Conservation (phyloP, 768 basidiomycete genomes). For the Wakefieldia striispora region DNA sequence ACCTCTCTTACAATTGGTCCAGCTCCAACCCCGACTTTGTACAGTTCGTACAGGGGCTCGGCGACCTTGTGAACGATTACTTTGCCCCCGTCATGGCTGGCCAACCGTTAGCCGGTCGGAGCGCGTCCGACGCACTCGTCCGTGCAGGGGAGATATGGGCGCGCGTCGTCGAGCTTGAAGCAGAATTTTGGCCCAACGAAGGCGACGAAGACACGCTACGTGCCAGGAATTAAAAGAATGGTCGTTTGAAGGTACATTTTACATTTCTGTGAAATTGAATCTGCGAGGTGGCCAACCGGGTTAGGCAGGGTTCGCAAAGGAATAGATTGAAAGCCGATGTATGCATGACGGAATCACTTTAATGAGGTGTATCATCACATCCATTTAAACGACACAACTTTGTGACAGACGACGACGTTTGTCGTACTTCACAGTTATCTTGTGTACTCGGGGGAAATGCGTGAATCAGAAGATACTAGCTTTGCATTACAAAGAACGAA, state of each 20-base stretch:
- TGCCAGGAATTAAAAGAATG: not conserved
- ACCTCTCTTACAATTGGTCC: conserved; percentile 63
- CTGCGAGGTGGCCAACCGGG: too few relatives aligned
- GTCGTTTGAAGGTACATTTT: not conserved
- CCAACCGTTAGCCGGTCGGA: conserved; percentile 17
- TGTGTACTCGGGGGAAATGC: too few relatives aligned
- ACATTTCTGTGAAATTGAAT: too few relatives aligned
- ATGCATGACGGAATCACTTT: too few relatives aligned
- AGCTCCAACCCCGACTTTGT: conserved; percentile 47
- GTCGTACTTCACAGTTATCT: too few relatives aligned
- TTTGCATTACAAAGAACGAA: too few relatives aligned
- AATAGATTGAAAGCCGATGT: too few relatives aligned
- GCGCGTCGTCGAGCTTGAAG: conserved; percentile 60
- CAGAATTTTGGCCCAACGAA: conserved; percentile 54
- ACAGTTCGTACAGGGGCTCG: conserved; percentile 50
- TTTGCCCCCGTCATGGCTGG: conserved; percentile 36
- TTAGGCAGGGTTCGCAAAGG: too few relatives aligned
- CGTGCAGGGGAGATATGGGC: conserved; percentile 53
- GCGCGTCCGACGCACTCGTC: conserved; percentile 9
- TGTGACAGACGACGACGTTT: too few relatives aligned
- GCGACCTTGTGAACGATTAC: conserved; percentile 43
- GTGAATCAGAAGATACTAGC: too few relatives aligned
- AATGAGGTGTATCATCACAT: too few relatives aligned
- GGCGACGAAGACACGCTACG: conserved; percentile 32
- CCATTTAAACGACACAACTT: too few relatives aligned